Base-by-base conservation (phyloP, 2,329 filamentous ascomycete genomes). In the Alternaria infectoria region DNA sequence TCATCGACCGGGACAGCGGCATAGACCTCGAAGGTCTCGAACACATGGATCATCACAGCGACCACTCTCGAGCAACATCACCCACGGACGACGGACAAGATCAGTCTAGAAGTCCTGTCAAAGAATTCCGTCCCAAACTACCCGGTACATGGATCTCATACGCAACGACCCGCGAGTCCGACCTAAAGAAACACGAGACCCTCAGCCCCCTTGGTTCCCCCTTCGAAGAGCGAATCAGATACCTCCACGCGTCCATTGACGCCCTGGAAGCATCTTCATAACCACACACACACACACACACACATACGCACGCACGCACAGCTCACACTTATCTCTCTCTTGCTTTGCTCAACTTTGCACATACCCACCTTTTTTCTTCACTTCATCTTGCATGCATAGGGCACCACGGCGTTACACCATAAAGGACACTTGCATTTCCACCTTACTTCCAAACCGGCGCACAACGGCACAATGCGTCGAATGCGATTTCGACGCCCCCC, bases 1-100 rank as follows among this genome's bases (percentile, higher is more conserved):
- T 74, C 17, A 74, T 77, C 23, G 78, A 81, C 47, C 72, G 78
- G n/a, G 79, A 81, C 60, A 80, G 77, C 57, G 79, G 76, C 4
- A 68, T 81, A 25, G 77, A 80, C 49, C 52, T 80, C 6, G 76
- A 78, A 30, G 72, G 73, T 5, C 57, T 74, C 12, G 72, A 77
- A n/a, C 67, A 67, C n/a, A 47, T 65, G 13, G 54, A 45, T 54
- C 68, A 11, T 44, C 69, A 49, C 64, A 63, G 30, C 28, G 49
- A 64, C 15, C 40, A 50, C 12, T 45, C 61, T 21, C 54, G 36
- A 5, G 44, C 62, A 49, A 28, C 54, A 13, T 59, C 59, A 21
- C 51, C 59, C 6, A 47, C 12, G 12, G 28, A 40, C 8, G 47
- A 58, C 13, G 23, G n/a, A 13, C 51, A 49, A 19, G 17, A 47